phyloP scores from a whole-genome alignment of 2,329 filamentous ascomycete genomes.

The Dothiorella sarmentorum region DNA sequence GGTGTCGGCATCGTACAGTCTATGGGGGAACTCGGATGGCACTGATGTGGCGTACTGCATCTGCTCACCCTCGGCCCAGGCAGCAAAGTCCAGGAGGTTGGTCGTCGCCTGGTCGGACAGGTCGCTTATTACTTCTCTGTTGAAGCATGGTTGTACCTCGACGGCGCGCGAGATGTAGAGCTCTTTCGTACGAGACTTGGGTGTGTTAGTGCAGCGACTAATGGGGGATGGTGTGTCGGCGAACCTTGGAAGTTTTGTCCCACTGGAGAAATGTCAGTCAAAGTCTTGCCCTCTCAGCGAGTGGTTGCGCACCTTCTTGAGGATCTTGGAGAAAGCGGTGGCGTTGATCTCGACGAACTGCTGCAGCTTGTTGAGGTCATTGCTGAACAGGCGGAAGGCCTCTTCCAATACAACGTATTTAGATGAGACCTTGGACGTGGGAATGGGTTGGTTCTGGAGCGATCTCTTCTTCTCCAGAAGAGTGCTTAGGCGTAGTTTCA shows the following conservation, averaged over 20 bases:
- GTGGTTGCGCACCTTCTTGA: slow-evolving; percentile 71
- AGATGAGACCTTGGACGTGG: slow-evolving; percentile 80
- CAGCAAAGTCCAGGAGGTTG: slow-evolving; percentile 89
- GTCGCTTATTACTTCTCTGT: slow-evolving; percentile 92
- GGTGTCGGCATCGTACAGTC: slow-evolving; percentile 63
- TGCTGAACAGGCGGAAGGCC: slow-evolving; percentile 95
- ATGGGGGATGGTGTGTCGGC: slow-evolving; percentile 20
- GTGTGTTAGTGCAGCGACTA: not conserved
- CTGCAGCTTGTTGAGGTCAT: slow-evolving; percentile 93
- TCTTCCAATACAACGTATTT: slow-evolving; percentile 95
- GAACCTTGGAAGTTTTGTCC: slow-evolving; percentile 96
- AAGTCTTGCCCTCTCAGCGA: not conserved
- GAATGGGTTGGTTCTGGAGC: slow-evolving; percentile 72
- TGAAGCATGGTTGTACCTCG: slow-evolving; percentile 97
- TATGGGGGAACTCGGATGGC: slow-evolving; percentile 25
- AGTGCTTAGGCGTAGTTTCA: slow-evolving; percentile 88
- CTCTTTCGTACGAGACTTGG: slow-evolving; percentile 88
- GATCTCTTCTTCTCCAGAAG: slow-evolving; percentile 93
- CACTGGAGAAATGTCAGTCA: slow-evolving; percentile 56
- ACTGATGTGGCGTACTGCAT: slow-evolving; percentile 58
- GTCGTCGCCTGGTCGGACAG: slow-evolving; percentile 95
- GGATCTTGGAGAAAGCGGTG: slow-evolving; percentile 94
- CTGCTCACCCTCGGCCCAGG: slow-evolving; percentile 95
- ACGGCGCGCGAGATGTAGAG: slow-evolving; percentile 93
- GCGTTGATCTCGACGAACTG: slow-evolving; percentile 99